Percentiles rank a stretch among this genome's conserved stretches.
Conservation (phyloP, 805 yeast species). For the Metschnikowia chrysomelidarum region DNA sequence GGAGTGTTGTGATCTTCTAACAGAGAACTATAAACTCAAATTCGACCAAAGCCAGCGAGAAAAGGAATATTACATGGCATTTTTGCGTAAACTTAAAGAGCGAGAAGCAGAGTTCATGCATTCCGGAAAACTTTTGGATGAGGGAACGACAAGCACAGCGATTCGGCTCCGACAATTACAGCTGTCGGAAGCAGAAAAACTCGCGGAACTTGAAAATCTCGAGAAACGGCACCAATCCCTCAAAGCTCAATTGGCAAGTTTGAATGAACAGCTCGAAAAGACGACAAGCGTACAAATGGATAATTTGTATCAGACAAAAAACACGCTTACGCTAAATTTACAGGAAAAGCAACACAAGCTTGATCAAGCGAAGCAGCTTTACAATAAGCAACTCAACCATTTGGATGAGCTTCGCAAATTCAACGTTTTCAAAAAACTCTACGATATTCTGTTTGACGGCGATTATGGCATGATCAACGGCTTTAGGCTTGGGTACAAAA, state of each 20-base stretch:
- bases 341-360: slow-evolving; percentile 50
- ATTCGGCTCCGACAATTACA: slow-evolving; percentile 46
- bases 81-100: slow-evolving; percentile 63
- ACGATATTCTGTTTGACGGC: slow-evolving; percentile 71
- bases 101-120: slow-evolving; percentile 37
- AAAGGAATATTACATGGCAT: slow-evolving; percentile 72
- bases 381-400: slow-evolving; percentile 60
- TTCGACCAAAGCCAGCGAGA: slow-evolving; percentile 75
- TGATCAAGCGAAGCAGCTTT: slow-evolving; percentile 60
- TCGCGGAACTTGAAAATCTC: slow-evolving; percentile 32
- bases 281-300: slow-evolving; percentile 44
- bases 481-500: slow-evolving; percentile 69
- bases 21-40: slow-evolving; percentile 62
- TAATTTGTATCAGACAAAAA: slow-evolving; percentile 48
- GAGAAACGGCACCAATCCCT: slow-evolving; percentile 46
- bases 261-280: slow-evolving; percentile 38
- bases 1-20: slow-evolving; percentile 72
- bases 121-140: slow-evolving; percentile 2
- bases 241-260: slow-evolving; percentile 45
- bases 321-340: slow-evolving; percentile 54
- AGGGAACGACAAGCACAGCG: slow-evolving; percentile 7
- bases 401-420: slow-evolving; percentile 69
- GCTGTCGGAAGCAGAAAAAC: slow-evolving; percentile 30
- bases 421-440: slow-evolving; percentile 81
- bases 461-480: slow-evolving; percentile 84